These are phyloP conservation scores for Pleoardoris graminearum DNA, from an alignment of 2,329 filamentous ascomycete genomes.

Conservation along the genomic window DNA sequence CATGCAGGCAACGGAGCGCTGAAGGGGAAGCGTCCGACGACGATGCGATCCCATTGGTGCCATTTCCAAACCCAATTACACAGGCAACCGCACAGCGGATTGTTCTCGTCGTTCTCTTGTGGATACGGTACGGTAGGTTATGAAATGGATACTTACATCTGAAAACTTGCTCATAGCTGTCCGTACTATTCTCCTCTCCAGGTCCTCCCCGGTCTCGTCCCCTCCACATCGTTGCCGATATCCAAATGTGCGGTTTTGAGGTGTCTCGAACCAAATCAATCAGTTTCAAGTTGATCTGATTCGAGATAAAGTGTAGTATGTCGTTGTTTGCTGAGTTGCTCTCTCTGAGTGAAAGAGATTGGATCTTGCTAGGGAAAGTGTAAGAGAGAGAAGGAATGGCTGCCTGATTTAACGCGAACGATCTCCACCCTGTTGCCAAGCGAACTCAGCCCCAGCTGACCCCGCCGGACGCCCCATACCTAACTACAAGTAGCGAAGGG, in stretches of 20 bases:
- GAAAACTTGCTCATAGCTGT: not conserved
- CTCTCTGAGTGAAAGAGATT: not conserved
- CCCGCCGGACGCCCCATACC: not conserved
- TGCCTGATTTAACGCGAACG: not conserved
- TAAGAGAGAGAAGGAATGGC: not conserved
- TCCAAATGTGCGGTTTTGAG: no score
- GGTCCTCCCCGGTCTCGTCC: no score
- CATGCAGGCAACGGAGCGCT: no score
- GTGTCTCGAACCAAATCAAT: no score
- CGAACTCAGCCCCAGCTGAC: conserved; percentile 4
- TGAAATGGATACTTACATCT: no score
- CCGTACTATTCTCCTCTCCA: not conserved
- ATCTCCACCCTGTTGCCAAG: conserved; percentile 1
- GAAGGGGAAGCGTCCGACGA: no score
- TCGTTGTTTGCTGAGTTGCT: not conserved
- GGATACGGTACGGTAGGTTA: no score
- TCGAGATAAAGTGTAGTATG: not conserved
- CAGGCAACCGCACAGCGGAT: no score
- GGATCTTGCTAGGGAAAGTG: conserved; percentile 1
- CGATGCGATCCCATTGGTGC: no score
- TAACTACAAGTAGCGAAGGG: not conserved
- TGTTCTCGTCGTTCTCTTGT: no score
- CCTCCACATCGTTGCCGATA: not conserved
- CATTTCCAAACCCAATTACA: no score
- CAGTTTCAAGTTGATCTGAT: no score